Conservation (phyloP, 83 land plant genomes). For the Larix sibirica region DNA sequence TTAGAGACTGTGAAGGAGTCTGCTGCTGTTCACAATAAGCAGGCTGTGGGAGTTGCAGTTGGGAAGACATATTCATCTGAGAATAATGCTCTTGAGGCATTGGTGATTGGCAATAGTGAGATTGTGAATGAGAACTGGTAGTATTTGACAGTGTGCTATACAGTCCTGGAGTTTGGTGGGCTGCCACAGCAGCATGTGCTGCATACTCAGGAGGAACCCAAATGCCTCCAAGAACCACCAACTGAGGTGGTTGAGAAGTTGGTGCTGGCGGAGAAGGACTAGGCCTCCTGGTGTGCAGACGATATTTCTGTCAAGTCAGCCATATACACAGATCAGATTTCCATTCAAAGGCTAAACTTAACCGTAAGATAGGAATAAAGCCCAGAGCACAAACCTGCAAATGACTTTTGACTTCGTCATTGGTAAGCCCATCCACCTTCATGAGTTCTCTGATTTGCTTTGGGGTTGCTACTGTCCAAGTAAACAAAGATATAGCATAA, state of each 20-base stretch:
- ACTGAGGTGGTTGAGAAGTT: slow-evolving; percentile 54
- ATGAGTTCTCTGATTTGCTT: slow-evolving; percentile 87
- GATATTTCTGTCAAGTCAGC: slow-evolving; percentile 57
- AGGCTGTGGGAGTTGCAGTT: slow-evolving; percentile 31
- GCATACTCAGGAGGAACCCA: slow-evolving; percentile 85
- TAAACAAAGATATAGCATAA: not conserved
- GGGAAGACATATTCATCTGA: slow-evolving; percentile 20
- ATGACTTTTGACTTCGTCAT: slow-evolving; percentile 94
- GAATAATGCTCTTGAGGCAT: slow-evolving; percentile 39
- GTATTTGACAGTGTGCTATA: slow-evolving; percentile 47
- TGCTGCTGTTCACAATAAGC: slow-evolving; percentile 22
- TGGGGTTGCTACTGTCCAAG: slow-evolving; percentile 68
- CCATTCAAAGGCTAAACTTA: not conserved
- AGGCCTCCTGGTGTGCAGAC: slow-evolving; percentile 82
- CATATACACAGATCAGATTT: not conserved
- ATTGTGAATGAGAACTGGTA: slow-evolving; percentile 26
- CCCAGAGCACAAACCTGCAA: slow-evolving; percentile 51
- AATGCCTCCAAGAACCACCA: slow-evolving; percentile 81
- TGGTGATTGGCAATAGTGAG: slow-evolving; percentile 44
- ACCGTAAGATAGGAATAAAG: slow-evolving; percentile 15
- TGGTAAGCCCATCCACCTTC: slow-evolving; percentile 91
- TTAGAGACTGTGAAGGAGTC: slow-evolving; percentile 29
- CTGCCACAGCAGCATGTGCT: slow-evolving; percentile 37
- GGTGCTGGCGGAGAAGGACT: slow-evolving; percentile 52
- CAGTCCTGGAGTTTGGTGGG: slow-evolving; percentile 22